These are phyloP conservation scores for Eucalyptus sp. DNA, from an alignment of 345 rosid genomes.

Conservation along the genomic window DNA sequence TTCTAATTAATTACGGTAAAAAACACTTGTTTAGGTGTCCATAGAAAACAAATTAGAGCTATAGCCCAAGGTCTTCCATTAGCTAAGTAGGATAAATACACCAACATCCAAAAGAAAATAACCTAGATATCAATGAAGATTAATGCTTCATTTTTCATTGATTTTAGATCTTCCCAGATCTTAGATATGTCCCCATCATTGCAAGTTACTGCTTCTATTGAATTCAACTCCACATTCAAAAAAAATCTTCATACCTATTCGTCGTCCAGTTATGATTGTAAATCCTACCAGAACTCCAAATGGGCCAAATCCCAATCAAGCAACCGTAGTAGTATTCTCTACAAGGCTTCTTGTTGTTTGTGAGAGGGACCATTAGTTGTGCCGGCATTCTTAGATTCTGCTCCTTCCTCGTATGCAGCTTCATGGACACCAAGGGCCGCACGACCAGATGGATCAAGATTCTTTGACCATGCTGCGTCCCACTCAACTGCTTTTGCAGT, in stretches of 20 bases:
- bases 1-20: neutral
- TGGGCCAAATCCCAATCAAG: neutral
- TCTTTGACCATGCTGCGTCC: slow-evolving; percentile 83
- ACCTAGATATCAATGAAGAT: neutral
- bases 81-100: neutral
- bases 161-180: neutral
- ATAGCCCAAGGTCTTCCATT: neutral
- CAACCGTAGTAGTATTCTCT: neutral
- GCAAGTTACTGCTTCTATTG: neutral
- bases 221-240: neutral
- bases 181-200: neutral
- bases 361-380: neutral
- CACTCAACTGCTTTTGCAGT: slow-evolving; percentile 89
- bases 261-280: neutral
- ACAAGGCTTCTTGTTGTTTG: neutral
- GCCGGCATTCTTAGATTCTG: neutral
- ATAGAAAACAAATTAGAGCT: neutral
- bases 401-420: slow-evolving; percentile 44
- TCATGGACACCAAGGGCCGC: slow-evolving; percentile 91
- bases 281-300: neutral
- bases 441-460: slow-evolving; percentile 90
- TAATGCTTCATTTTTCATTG: neutral
- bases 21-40: neutral
- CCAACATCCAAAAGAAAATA: neutral
- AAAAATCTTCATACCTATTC: neutral